These are phyloP conservation scores for Coprinopsis sp. DNA, from an alignment of 768 basidiomycete species.

Conservation along the genomic window DNA sequence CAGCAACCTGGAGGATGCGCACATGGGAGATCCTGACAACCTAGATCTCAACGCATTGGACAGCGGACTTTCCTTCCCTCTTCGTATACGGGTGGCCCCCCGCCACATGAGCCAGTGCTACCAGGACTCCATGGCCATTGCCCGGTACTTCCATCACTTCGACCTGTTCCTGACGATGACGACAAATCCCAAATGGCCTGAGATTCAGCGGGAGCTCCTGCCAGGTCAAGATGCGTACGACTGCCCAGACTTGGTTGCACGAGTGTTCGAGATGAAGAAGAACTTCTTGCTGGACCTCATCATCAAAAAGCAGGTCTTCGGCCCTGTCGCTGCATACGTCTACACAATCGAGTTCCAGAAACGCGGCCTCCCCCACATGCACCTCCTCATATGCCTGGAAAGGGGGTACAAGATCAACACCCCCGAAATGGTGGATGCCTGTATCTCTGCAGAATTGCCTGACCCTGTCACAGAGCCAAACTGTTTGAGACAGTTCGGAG, in stretches of 20 bases:
- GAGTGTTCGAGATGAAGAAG: conserved; percentile 44
- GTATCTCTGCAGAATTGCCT: conserved; percentile 40
- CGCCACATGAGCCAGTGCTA: conserved; percentile 38
- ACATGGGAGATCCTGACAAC: conserved; percentile 17
- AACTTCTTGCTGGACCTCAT: conserved; percentile 34
- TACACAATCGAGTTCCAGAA: conserved; percentile 55
- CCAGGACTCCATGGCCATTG: conserved; percentile 46
- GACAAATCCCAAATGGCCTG: conserved; percentile 45
- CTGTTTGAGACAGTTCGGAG: conserved; percentile 36
- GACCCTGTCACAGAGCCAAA: conserved; percentile 32
- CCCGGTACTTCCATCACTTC: conserved; percentile 26
- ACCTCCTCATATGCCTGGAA: conserved; percentile 41
- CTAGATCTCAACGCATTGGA: conserved; percentile 26
- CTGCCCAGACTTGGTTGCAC: conserved; percentile 44
- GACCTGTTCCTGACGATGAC: conserved; percentile 51
- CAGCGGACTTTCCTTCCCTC: conserved; percentile 28
- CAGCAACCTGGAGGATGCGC: conserved; percentile 1
- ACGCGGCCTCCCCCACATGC: conserved; percentile 48
- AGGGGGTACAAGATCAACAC: conserved; percentile 26
- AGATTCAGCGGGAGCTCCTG: conserved; percentile 35
- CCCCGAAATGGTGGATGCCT: conserved; percentile 35
- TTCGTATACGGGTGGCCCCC: conserved; percentile 35
- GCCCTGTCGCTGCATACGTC: conserved; percentile 34
- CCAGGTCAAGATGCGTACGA: conserved; percentile 36
- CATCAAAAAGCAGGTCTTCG: conserved; percentile 35